These are phyloP conservation scores for Mycocentrospora acerina DNA, from an alignment of 2,329 filamentous ascomycete species.

Conservation along the genomic window DNA sequence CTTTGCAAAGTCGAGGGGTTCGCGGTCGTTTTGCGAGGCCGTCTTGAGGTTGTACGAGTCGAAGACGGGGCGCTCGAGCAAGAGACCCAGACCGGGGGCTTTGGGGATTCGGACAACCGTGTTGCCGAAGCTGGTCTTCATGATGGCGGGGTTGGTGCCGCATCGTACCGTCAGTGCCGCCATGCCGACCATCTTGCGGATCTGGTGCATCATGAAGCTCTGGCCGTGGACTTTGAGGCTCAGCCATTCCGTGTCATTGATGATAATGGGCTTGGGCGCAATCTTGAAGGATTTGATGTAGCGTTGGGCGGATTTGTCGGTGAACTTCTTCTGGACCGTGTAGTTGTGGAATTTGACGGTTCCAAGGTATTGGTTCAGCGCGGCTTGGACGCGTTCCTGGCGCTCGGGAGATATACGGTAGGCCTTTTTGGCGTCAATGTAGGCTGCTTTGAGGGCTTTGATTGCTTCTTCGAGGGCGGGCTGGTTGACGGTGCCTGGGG, in stretches of 20 bases:
- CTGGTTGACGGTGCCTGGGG: conserved; percentile 29
- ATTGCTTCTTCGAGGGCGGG: conserved; percentile 46
- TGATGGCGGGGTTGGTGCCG: conserved; percentile 70
- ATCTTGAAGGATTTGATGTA: conserved; percentile 91
- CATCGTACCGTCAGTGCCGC: conserved; percentile 80
- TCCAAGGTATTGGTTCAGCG: conserved; percentile 74
- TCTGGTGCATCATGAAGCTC: conserved; percentile 99
- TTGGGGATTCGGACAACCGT: conserved; percentile 84
- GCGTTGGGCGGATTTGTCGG: conserved; percentile 81
- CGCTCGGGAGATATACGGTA: conserved; percentile 79
- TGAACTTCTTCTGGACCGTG: conserved; percentile 82
- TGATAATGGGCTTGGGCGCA: conserved; percentile 66
- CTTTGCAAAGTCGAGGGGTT: conserved; percentile 75
- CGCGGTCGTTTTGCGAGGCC: conserved; percentile 61
- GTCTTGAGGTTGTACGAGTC: conserved; percentile 81
- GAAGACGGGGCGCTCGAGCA: conserved; percentile 91
- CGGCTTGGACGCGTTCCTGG: conserved; percentile 72
- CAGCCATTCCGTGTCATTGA: conserved; percentile 92
- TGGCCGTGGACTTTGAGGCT: conserved; percentile 95
- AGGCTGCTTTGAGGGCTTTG: conserved; percentile 71
- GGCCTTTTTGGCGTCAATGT: conserved; percentile 76
- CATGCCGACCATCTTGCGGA: conserved; percentile 98
- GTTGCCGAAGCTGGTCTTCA: conserved; percentile 72
- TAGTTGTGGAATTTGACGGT: conserved; percentile 97
- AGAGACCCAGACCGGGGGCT: conserved; percentile 81